Evolutionary conservation across 768 basidiomycete genomes (phyloP), one percentile per base, ranked within the genome.

Genomic region (Mycena amicta): DNA sequence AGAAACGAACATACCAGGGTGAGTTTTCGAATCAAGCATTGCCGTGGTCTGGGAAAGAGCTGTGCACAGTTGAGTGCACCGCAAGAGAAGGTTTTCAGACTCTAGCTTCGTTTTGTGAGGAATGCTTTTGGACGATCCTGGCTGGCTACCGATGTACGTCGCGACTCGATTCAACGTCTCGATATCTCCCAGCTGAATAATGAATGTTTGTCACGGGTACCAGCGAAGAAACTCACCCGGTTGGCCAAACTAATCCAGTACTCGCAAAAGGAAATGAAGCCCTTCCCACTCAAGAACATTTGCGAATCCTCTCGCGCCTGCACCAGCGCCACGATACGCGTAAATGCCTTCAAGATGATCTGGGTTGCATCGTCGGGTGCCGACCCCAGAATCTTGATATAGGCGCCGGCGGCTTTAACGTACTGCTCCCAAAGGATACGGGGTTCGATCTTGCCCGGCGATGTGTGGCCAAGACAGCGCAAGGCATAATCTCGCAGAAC

Each of bases 361-460:
- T 61, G 66, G 0, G 74, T 70, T 2, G 72, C 72, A 5, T 74
- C 74, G 29, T 71, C 70, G 11, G 57, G 63, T 13, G 57, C 39
- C 49, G 67, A 61, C n/a, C 56, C 62, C 0, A 69, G 66, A 1
- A 74, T 66, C 49, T 78, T 80, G 30, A 79, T 72, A 53, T 80
- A 82, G n/a, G 77, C 69, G 15, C 68, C 75, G 22, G 77, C 75
- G 66, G 77, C 83, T 61, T 81, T 85, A 56, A 76, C 75, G 26
- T 69, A 77, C 65, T 92, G 91, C 47, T 88, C 85, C 90, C 90
- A 91, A 68, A 92, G 88, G 0, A 78, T 80, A 47, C 74, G 74
- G 2, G 85, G 71, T 47, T 82, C 77, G 26, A 82, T 64, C 33
- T 81, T 75, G 28, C 82, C 75, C 25, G 77, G 67, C 11, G 79